phyloP scores from a whole-genome alignment of 2,329 filamentous ascomycete species.

The Fusarium circinatum region DNA sequence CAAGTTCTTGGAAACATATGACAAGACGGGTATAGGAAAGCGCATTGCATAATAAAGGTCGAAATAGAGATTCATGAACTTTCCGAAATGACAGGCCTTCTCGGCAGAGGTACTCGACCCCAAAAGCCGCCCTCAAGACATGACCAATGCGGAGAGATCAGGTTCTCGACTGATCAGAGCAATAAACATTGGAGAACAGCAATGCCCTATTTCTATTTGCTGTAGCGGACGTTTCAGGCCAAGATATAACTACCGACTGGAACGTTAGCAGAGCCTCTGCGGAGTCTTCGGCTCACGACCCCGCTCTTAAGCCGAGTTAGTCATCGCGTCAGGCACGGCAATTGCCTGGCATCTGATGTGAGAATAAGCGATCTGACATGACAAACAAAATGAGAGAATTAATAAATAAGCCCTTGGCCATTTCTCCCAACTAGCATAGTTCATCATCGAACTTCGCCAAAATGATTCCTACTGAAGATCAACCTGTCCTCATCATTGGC shows the following conservation, averaged over 20 bases:
- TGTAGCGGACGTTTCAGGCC: not conserved
- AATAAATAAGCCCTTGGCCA: not conserved
- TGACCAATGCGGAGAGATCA: not conserved
- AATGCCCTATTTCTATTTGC: rapidly evolving
- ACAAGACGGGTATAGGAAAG: no score
- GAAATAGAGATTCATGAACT: not conserved
- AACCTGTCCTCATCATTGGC: conserved; percentile 50
- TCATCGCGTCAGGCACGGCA: not conserved
- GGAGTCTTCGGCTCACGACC: not conserved
- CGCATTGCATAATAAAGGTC: rapidly evolving
- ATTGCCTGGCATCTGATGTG: not conserved
- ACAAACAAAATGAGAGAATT: not conserved
- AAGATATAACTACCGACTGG: not conserved
- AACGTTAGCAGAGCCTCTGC: not conserved
- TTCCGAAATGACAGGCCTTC: not conserved
- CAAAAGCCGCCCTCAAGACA: not conserved
- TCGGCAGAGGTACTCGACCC: not conserved
- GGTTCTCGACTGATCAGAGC: not conserved
- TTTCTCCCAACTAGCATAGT: rapidly evolving
- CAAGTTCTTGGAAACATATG: no score
- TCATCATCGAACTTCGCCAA: rapidly evolving
- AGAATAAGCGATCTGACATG: not conserved
- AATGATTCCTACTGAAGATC: not conserved
- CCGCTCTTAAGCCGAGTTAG: not conserved
- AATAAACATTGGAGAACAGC: not conserved